These are phyloP conservation scores for Aureobasidium leucospermi DNA, from an alignment of 2,329 filamentous ascomycete species.

Conservation along the genomic window DNA sequence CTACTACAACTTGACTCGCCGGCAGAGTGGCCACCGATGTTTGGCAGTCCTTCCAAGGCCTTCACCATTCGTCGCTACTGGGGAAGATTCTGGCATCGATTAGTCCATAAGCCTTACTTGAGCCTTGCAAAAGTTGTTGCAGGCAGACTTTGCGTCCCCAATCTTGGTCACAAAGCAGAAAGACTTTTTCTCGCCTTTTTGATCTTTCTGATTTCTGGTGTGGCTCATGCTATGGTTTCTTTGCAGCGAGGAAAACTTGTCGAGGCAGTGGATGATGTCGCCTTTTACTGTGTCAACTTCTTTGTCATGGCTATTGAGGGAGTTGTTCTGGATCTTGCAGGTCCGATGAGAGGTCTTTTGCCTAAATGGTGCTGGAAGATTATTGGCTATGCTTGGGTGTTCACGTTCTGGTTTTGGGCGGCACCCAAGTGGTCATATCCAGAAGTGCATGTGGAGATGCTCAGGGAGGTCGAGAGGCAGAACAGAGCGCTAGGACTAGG, in stretches of 20 bases:
- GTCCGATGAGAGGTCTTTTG: neutral
- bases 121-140: neutral
- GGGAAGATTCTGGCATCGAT: conserved; percentile 15
- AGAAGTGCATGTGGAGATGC: neutral
- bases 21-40: conserved; percentile 16
- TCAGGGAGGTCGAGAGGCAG: neutral
- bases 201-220: neutral
- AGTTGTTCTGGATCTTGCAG: neutral
- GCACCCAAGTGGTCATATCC: conserved; percentile 1
- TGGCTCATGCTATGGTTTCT: neutral
- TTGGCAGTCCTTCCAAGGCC: conserved; percentile 1
- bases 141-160: neutral
- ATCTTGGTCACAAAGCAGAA: neutral
- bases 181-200: neutral
- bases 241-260: neutral
- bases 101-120: neutral
- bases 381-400: neutral
- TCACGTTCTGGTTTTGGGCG: neutral
- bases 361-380: neutral
- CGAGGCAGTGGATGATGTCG: neutral
- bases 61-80: conserved; percentile 15
- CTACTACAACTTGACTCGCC: conserved; percentile 13
- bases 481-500: neutral
- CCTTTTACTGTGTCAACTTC: neutral
- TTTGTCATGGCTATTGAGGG: neutral